These are phyloP conservation scores for Sphaerulina vaccinii DNA, from an alignment of 2,329 filamentous ascomycete genomes.

Conservation along the genomic window DNA sequence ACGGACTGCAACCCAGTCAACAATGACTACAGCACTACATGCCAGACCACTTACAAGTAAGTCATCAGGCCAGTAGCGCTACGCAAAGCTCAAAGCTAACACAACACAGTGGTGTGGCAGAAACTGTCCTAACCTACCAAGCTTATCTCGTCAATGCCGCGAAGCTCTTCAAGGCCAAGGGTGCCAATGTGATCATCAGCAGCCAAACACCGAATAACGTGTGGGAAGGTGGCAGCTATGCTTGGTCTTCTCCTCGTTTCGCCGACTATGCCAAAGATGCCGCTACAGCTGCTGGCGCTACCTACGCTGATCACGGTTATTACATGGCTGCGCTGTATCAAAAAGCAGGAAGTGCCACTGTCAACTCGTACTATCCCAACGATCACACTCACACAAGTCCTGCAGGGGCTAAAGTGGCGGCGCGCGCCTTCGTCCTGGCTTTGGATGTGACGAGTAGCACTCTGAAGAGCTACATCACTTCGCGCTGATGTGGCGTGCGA, in stretches of 20 bases:
- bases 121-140: conserved; percentile 61
- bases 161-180: conserved; percentile 54
- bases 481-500: no score
- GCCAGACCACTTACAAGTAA: conserved; percentile 22
- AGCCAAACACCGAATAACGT: conserved; percentile 63
- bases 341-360: conserved; percentile 49
- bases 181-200: conserved; percentile 60
- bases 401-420: conserved; percentile 55
- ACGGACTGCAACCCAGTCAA: conserved; percentile 56
- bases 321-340: conserved; percentile 57
- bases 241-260: conserved; percentile 53
- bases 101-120: conserved; percentile 30
- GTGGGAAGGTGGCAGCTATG: conserved; percentile 58
- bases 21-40: conserved; percentile 55
- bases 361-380: conserved; percentile 56
- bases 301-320: conserved; percentile 60
- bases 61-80: background rate
- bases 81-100: background rate
- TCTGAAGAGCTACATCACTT: conserved; percentile 16
- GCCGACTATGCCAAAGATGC: conserved; percentile 55
- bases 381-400: conserved; percentile 65
- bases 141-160: conserved; percentile 61
- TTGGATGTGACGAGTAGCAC: conserved; percentile 15
- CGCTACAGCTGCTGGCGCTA: conserved; percentile 48
- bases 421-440: conserved; percentile 53